phyloP scores from a whole-genome alignment of 768 basidiomycete genomes.

The Hortiboletus flavorubellus region DNA sequence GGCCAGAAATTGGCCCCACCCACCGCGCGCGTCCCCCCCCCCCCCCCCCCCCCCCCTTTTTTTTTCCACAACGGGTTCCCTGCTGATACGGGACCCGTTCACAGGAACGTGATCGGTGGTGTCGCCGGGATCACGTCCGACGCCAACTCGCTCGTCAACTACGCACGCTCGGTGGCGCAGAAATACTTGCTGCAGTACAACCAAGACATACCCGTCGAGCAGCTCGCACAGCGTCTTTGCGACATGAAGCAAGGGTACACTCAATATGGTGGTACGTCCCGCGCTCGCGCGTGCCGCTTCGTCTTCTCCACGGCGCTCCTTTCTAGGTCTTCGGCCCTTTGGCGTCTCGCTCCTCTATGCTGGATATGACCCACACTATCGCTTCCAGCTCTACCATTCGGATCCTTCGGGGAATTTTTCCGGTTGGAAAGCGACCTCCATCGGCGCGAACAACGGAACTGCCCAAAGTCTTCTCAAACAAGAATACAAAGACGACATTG shows the following conservation, averaged over 20 bases:
- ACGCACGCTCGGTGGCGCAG: slow-evolving; percentile 87
- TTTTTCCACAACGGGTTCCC: not conserved
- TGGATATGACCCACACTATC: slow-evolving; percentile 93
- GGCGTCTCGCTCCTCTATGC: slow-evolving; percentile 97
- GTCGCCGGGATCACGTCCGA: slow-evolving; percentile 97
- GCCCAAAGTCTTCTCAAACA: slow-evolving; percentile 95
- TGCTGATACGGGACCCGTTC: not conserved
- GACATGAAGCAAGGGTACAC: slow-evolving; percentile 99
- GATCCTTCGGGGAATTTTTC: slow-evolving; percentile 99
- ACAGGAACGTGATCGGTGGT: slow-evolving; percentile 90
- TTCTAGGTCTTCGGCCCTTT: slow-evolving; percentile 87
- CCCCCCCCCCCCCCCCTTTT: not conserved
- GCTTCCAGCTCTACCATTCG: slow-evolving; percentile 97
- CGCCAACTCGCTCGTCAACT: slow-evolving; percentile 96
- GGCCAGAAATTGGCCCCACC: too few relatives aligned
- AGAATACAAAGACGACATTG: slow-evolving; percentile 96
- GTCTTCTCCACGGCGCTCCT: not conserved
- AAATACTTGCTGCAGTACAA: slow-evolving; percentile 86
- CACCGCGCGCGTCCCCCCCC: too few relatives aligned
- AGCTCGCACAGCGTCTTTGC: slow-evolving; percentile 89
- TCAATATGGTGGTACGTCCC: slow-evolving; percentile 84
- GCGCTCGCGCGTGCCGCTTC: not conserved
- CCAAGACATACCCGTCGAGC: slow-evolving; percentile 96
- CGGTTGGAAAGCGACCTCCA: slow-evolving; percentile 98
- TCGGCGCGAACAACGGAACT: slow-evolving; percentile 97